A percentile compares a stretch with the other conserved stretches of the same genome.
Evolutionary conservation across 768 basidiomycete genomes (phyloP).

Genomic region (Zangia roseola): DNA sequence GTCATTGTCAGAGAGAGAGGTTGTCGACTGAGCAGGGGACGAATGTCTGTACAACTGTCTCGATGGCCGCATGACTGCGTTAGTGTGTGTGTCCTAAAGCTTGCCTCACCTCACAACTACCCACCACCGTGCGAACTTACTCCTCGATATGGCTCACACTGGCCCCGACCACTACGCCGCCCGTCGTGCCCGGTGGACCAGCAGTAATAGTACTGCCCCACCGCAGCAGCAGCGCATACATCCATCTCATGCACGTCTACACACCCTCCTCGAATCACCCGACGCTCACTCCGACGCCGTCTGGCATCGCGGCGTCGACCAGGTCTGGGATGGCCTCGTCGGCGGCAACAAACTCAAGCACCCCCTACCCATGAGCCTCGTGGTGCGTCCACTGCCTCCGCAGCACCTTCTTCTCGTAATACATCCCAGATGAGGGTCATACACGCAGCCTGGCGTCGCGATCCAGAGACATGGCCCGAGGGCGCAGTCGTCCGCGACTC

Average conservation of each 20-base stretch:
- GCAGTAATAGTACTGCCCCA: slow-evolving; percentile 17
- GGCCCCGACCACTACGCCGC: slow-evolving; percentile 65
- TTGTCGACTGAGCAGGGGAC: slow-evolving; percentile 66
- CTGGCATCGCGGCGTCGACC: slow-evolving; percentile 58
- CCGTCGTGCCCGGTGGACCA: slow-evolving; percentile 63
- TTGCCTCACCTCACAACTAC: background rate
- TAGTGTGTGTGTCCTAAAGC: background rate
- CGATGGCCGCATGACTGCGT: slow-evolving; percentile 31
- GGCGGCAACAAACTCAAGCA: slow-evolving; percentile 58
- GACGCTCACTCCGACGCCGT: slow-evolving; percentile 48
- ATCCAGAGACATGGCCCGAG: slow-evolving; percentile 70
- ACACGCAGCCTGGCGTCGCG: slow-evolving; percentile 72
- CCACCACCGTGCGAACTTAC: slow-evolving; percentile 15
- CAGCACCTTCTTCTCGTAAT: background rate
- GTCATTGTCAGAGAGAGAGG: slow-evolving; percentile 77
- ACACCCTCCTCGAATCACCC: slow-evolving; percentile 47
- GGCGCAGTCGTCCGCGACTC: slow-evolving; percentile 59
- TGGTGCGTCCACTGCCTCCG: slow-evolving; percentile 45
- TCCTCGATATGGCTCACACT: slow-evolving; percentile 38
- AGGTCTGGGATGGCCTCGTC: slow-evolving; percentile 62
- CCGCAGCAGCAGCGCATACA: slow-evolving; percentile 26
- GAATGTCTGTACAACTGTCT: slow-evolving; percentile 37
- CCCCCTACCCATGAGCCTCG: slow-evolving; percentile 57
- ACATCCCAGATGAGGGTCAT: slow-evolving; percentile 62
- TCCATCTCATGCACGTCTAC: slow-evolving; percentile 46